Percentiles rank a stretch among this genome's conserved stretches.
Evolutionary conservation across 2,329 filamentous ascomycete species (phyloP).

Genomic region (Xylariaceae sp.): DNA sequence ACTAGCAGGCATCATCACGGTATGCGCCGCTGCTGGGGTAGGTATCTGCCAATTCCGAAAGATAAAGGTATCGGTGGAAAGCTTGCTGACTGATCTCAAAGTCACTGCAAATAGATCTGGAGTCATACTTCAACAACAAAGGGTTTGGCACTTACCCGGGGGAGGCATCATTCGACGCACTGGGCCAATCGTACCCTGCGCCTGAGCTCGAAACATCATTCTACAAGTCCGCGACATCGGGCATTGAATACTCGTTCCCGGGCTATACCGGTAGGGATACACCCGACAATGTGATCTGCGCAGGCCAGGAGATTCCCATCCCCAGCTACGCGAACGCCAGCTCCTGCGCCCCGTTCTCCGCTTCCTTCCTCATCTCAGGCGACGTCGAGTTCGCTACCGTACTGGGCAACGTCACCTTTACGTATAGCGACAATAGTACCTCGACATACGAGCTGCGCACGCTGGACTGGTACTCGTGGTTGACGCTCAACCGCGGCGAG

Average conservation of each 20-base stretch:
- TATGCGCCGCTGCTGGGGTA: too few species aligned
- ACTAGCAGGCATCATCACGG: too few species aligned
- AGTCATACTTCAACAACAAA: constrained; percentile 42
- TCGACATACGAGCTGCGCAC: constrained; percentile 39
- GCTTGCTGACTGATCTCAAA: too few species aligned
- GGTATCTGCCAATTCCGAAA: too few species aligned
- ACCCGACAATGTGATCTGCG: constrained; percentile 40
- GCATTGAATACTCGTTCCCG: constrained; percentile 37
- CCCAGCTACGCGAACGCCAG: constrained; percentile 18
- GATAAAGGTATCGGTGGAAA: too few species aligned
- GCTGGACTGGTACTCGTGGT: constrained; percentile 25
- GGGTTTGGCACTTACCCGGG: constrained; percentile 40
- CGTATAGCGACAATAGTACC: constrained; percentile 34
- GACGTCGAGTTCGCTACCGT: constrained; percentile 33
- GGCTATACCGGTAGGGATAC: constrained; percentile 31
- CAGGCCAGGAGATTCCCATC: constrained; percentile 30
- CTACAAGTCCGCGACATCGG: constrained; percentile 32
- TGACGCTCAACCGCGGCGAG: constrained; percentile 40
- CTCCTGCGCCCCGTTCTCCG: constrained; percentile 27
- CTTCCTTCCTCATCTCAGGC: constrained; percentile 38
- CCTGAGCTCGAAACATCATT: constrained; percentile 16
- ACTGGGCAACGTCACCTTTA: constrained; percentile 35
- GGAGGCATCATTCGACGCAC: constrained; percentile 40
- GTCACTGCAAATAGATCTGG: constrained; percentile 30
- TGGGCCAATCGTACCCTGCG: constrained; percentile 38